Base-by-base conservation (phyloP, 129 eudicot species). In the Deinandra increscens region DNA sequence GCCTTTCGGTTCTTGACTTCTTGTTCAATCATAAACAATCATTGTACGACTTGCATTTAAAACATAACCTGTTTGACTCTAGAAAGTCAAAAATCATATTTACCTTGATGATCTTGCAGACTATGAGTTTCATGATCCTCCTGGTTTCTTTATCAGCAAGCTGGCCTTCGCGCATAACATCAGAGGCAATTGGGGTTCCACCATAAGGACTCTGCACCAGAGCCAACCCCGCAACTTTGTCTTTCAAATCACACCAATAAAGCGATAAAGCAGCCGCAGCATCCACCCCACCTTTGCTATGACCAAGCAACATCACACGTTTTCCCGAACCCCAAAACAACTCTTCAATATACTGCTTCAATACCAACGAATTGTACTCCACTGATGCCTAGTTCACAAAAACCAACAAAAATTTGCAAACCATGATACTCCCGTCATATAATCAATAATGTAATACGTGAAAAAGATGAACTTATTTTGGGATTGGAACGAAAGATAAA, bases 111-210 rank as follows among this genome's bases (percentile, higher is more conserved):
- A 86, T 46, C 77, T 81, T 86, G 89, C 98, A 88, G 56, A 92
- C 77, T 23, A 92, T 3, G 12, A 89, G 87, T 80, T 89, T 86
- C 95, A 89, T 84, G 68, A 92, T 75, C 79, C 84, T 81, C 56
- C 95, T 69, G 0, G 90, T 83, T 80, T 84, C 91, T 81, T 83
- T 86, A 73, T 92, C 98, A 49, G 91, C 98, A 62, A 92, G 78
- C 65, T 88, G 98, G 55, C 98, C 98, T 78, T 86, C 95, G 43
- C 98, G 98, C 72, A 92, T 87, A 46, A 92, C 73, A 80, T 92
- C 98, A n/a, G 98, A 89, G 9, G 96, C 98, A n/a, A 92, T 71
- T 3, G 98, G 98, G 34, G 96, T 86, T 56, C 98, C 98, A 56
- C 98, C 98, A 54, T 88, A 92, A 29, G 98, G 98, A 77, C 96